A percentile compares a stretch with the other conserved stretches of the same genome.
Conservation (phyloP, 306 rosid genomes). For the Sesbania bispinosa region DNA sequence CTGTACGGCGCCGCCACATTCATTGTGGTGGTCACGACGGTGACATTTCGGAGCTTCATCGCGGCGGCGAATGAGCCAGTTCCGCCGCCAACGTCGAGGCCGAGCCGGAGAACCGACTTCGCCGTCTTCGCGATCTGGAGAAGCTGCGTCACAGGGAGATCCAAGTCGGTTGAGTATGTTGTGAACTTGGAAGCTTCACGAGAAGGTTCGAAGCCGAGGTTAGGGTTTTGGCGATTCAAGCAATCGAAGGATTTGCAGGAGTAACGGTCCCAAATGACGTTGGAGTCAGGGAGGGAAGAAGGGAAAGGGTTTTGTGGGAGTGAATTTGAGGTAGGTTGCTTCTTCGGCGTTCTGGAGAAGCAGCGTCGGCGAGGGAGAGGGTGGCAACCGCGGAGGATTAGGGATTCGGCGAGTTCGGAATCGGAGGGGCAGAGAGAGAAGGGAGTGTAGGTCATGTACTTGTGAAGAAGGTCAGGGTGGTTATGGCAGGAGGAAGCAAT, state of each 20-base stretch:
- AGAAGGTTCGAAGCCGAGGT: slow-evolving; percentile 54
- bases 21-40: slow-evolving; percentile 81
- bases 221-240: slow-evolving; percentile 51
- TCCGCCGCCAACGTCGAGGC: slow-evolving; percentile 84
- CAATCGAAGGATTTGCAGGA: slow-evolving; percentile 72
- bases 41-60: slow-evolving; percentile 74
- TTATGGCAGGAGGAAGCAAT: slow-evolving; percentile 80
- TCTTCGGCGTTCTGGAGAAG: slow-evolving; percentile 66
- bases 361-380: slow-evolving; percentile 99
- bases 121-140: slow-evolving; percentile 68
- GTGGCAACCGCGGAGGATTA: slow-evolving; percentile 85
- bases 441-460: slow-evolving; percentile 73
- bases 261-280: slow-evolving; percentile 68
- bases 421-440: slow-evolving; percentile 73
- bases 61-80: slow-evolving; percentile 84
- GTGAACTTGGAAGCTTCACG: slow-evolving; percentile 43
- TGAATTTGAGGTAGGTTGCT: slow-evolving; percentile 39
- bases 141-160: slow-evolving; percentile 77
- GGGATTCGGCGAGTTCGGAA: slow-evolving; percentile 61
- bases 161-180: slow-evolving; percentile 55
- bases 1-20: slow-evolving; percentile 72
- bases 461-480: slow-evolving; percentile 78
- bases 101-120: slow-evolving; percentile 64
- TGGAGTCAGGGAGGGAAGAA: slow-evolving; percentile 51
- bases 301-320: slow-evolving; percentile 59